Conservation (phyloP, 2,329 filamentous ascomycete genomes). For the Fusarium verticillioides region DNA sequence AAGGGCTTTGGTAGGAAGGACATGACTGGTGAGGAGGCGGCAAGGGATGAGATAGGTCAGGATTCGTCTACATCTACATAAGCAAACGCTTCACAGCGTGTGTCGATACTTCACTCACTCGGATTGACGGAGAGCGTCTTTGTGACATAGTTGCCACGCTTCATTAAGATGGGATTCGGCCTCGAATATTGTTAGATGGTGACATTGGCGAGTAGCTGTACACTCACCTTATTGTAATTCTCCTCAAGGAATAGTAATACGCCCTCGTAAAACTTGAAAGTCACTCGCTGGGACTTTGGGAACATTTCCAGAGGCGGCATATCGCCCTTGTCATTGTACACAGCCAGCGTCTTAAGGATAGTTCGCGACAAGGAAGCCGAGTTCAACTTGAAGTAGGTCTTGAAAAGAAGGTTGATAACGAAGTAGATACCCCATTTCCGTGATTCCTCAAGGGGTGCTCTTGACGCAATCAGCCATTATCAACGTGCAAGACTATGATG, state of each 20-base stretch:
- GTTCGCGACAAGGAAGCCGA: constrained; percentile 90
- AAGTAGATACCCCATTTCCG: constrained; percentile 99
- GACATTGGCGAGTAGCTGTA: not conserved
- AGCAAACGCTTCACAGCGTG: not conserved
- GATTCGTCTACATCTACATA: constrained; percentile 71
- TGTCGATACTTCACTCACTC: constrained; percentile 67
- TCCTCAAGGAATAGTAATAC: constrained; percentile 95
- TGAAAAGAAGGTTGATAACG: constrained; percentile 94
- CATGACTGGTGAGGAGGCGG: constrained; percentile 87
- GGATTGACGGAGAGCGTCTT: constrained; percentile 76
- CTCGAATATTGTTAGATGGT: constrained; percentile 52
- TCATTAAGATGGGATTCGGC: constrained; percentile 83
- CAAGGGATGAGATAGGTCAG: constrained; percentile 95
- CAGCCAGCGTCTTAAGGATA: constrained; percentile 84
- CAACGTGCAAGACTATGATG: not conserved
- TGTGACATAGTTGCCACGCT: constrained; percentile 86
- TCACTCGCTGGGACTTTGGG: constrained; percentile 90
- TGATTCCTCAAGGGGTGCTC: constrained; percentile 85
- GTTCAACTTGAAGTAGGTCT: constrained; percentile 97
- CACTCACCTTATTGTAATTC: constrained; percentile 79
- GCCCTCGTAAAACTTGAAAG: constrained; percentile 95
- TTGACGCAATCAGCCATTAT: constrained; percentile 13
- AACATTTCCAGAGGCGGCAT: constrained; percentile 84
- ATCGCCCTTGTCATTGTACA: constrained; percentile 75
- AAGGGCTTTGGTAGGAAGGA: constrained; percentile 78